Conservation (phyloP, 2,329 filamentous ascomycete genomes). For the Fusarium xylarioides region DNA sequence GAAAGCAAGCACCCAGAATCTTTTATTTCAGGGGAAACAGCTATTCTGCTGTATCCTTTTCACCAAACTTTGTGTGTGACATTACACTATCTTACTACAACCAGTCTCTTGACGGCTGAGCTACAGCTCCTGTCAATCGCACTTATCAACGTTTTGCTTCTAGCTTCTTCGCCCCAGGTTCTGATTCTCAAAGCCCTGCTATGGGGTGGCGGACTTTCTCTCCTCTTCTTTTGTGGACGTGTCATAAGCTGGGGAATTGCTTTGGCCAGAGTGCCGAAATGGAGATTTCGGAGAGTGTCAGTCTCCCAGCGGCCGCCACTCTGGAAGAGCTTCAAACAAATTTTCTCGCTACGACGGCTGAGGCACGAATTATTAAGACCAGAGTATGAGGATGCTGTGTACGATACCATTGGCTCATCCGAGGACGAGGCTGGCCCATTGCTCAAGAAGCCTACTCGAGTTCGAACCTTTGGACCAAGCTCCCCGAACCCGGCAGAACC, state of each 20-base stretch:
- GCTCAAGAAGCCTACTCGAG: conserved; percentile 37
- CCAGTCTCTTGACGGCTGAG: conserved; percentile 86
- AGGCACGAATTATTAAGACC: conserved; percentile 51
- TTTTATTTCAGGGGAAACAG: conserved; percentile 62
- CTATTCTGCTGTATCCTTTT: conserved; percentile 79
- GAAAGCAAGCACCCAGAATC: conserved; percentile 48
- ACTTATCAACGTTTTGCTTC: conserved; percentile 81
- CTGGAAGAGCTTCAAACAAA: conserved; percentile 53
- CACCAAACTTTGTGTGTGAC: conserved; percentile 80
- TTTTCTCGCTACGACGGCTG: conserved; percentile 58
- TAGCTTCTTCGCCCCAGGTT: conserved; percentile 82
- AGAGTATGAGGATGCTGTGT: conserved; percentile 44
- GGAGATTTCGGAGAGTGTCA: conserved; percentile 77
- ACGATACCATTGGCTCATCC: conserved; percentile 46
- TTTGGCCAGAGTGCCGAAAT: conserved; percentile 87
- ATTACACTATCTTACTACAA: conserved; percentile 84
- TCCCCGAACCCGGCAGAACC: conserved; percentile 8
- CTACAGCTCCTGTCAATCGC: conserved; percentile 85
- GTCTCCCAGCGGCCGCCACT: conserved; percentile 48
- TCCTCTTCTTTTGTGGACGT: conserved; percentile 77
- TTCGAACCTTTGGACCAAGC: conserved; percentile 45
- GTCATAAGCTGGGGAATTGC: conserved; percentile 85
- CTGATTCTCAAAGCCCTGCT: conserved; percentile 86
- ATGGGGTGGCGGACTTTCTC: conserved; percentile 81
- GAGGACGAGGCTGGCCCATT: conserved; percentile 44